These are phyloP conservation scores for Ceratocystis variospora DNA, from an alignment of 2,329 filamentous ascomycete species.

Conservation along the genomic window DNA sequence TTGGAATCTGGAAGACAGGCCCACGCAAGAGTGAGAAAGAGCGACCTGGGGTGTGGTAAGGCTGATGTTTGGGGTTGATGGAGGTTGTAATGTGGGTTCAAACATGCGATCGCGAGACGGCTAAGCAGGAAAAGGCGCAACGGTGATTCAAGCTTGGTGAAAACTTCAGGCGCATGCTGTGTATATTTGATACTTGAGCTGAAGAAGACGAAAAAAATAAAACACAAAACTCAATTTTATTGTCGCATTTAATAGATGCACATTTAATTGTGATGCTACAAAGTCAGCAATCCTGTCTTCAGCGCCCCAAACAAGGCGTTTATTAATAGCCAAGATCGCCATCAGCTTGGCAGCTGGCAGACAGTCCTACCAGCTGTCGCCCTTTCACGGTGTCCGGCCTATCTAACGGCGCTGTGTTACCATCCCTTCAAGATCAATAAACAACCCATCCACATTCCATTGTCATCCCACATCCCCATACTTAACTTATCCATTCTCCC, in stretches of 20 bases:
- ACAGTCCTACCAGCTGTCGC: not conserved
- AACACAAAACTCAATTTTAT: not conserved
- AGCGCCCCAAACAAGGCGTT: not conserved
- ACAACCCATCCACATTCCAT: not conserved
- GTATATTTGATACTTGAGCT: not conserved
- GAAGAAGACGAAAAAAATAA: slow-evolving; percentile 1
- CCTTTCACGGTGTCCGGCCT: not conserved
- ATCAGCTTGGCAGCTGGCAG: not conserved
- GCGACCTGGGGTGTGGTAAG: not conserved
- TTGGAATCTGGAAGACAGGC: not conserved
- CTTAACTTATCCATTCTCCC: not conserved
- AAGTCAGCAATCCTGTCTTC: not conserved
- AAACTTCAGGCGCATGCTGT: not conserved
- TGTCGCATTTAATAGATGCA: not conserved
- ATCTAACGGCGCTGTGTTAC: not conserved
- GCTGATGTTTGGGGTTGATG: not conserved
- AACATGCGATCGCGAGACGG: not conserved
- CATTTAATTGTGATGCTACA: slow-evolving; percentile 1
- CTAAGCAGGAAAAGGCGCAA: not conserved
- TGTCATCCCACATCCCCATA: not conserved
- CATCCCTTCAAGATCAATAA: not conserved
- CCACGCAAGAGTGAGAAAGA: not conserved
- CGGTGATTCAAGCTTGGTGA: not conserved
- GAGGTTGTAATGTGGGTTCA: not conserved
- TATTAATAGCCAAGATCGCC: not conserved